Base-by-base conservation (phyloP, 1,284 basidiomycete species). In the Albatrellus sp. region DNA sequence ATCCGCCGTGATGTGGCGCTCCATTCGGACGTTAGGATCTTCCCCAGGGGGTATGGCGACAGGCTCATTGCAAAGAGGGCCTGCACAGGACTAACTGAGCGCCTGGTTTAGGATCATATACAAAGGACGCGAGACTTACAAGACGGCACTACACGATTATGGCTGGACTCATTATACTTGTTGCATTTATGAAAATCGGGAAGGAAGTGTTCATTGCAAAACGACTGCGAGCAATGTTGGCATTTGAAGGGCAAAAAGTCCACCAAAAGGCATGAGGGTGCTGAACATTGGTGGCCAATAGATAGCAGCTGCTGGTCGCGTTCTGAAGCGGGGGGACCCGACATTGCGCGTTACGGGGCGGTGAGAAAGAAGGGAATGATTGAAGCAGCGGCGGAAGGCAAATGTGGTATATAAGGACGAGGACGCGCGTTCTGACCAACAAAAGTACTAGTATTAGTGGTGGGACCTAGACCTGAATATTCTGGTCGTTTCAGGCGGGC, bases 181-280 rank as follows among this genome's bases (percentile, higher is more conserved):
- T 70, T 58, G 56, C 86, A 86, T 17, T 61, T 65, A 54, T 89
- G 85, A 2, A 67, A 67, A 17, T 69, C 63, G 8, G 80, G 80
- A 47, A 69, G 71, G 62, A 78, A 86, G 56, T 89, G 85, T 9
- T 86, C 81, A 40, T 75, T 73, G 52, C 86, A 89, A 61, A 77
- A 89, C 0, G 68, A 66, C 17, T 69, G 59, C 12, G 66, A 57
- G 56, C 84, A 88, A 54, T 85, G 80, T 43, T 81, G 75, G 57
- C 85, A 87, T 61, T 78, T 81, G 69, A 86, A 81, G 0, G 85
- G 84, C n/a, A 89, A 64, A 54, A 85, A 89, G 64, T 89, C 86
- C 55, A 87, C 69, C 50, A 83, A 70, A 28, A 67, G 60, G 61
- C 85, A 89, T 2, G 70, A 62, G 0, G 69, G 54, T 39, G 74